phyloP scores from a whole-genome alignment of 805 yeast genomes.

The Ogataea pilisensis region DNA sequence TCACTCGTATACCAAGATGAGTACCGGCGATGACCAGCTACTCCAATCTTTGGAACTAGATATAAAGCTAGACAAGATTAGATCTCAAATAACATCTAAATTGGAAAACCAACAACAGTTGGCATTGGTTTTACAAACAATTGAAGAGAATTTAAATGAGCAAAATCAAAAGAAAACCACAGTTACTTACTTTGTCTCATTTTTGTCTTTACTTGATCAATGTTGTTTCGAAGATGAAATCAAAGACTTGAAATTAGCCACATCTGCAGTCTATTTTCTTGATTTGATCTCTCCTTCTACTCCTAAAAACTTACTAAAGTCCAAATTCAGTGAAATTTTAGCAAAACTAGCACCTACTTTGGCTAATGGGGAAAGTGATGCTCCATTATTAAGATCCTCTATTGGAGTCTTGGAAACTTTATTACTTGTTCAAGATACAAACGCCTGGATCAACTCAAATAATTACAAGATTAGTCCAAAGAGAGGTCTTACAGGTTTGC shows the following conservation, averaged over 20 bases:
- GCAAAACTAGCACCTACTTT: conserved; percentile 78
- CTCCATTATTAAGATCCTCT: conserved; percentile 78
- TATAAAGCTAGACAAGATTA: conserved; percentile 59
- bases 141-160: conserved; percentile 80
- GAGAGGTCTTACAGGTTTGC: conserved; percentile 73
- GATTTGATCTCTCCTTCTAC: conserved; percentile 75
- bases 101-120: conserved; percentile 81
- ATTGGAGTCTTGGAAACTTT: conserved; percentile 82
- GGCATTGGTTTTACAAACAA: conserved; percentile 80
- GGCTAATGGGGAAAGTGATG: conserved; percentile 62
- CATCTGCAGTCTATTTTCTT: conserved; percentile 73
- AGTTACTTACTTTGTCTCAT: conserved; percentile 81
- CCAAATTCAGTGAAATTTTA: conserved; percentile 74
- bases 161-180: conserved; percentile 60
- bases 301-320: conserved; percentile 62
- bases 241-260: conserved; percentile 59
- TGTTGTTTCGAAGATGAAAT: conserved; percentile 51
- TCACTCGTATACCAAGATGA: too few species aligned
- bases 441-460: conserved; percentile 64
- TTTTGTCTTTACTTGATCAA: conserved; percentile 77
- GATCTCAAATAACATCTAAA: conserved; percentile 73
- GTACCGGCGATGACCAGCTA: conserved; percentile 3
- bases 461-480: conserved; percentile 61
- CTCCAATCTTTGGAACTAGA: conserved; percentile 47
- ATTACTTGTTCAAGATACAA: conserved; percentile 72